Evolutionary conservation across 352 stramenopile species (phyloP).

Genomic region (Plasmopara viticola): DNA sequence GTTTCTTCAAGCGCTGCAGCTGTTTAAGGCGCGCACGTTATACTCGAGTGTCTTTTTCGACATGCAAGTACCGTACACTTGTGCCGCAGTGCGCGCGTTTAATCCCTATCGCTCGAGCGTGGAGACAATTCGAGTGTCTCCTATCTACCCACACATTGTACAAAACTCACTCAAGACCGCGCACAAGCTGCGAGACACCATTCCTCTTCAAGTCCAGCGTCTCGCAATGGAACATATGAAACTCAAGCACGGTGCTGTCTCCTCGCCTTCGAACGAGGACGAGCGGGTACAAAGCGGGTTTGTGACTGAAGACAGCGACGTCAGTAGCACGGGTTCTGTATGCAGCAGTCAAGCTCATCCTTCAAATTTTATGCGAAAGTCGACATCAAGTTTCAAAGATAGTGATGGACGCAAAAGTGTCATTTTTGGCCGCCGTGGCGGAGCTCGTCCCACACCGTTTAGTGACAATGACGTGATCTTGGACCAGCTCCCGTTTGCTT

Average conservation of each 20-base stretch:
- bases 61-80: conserved; percentile 75
- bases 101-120: conserved; percentile 67
- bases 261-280: conserved; percentile 20
- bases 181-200: conserved; percentile 51
- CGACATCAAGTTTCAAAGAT: conserved; percentile 9
- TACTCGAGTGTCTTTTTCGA: conserved; percentile 82
- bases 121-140: conserved; percentile 39
- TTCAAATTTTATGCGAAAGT: conserved; percentile 19
- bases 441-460: conserved; percentile 42
- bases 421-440: conserved; percentile 16
- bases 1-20: conserved; percentile 66
- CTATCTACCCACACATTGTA: conserved; percentile 66
- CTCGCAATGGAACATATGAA: conserved; percentile 26
- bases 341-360: conserved; percentile 13
- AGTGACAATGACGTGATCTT: conserved; percentile 49
- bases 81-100: conserved; percentile 62
- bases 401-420: conserved; percentile 10
- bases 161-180: conserved; percentile 49
- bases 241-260: conserved; percentile 14
- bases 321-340: conserved; percentile 9
- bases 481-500: conserved; percentile 61
- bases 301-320: conserved; percentile 12
- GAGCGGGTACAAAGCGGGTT: conserved; percentile 5
- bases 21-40: conserved; percentile 60
- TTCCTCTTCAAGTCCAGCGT: conserved; percentile 39